phyloP scores from a whole-genome alignment of 1,139 yeast species.

The Kodamaea sp. region DNA sequence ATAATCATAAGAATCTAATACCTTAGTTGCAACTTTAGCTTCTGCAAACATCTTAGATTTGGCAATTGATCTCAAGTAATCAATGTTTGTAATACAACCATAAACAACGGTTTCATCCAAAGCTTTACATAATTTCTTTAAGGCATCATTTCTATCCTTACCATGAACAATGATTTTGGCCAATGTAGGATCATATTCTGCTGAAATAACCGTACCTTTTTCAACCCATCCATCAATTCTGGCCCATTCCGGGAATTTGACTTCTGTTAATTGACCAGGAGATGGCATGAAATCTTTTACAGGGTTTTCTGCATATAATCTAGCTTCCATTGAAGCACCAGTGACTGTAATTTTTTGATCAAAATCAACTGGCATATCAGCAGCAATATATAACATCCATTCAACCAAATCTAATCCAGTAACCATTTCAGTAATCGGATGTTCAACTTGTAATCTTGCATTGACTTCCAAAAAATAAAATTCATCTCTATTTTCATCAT shows the following conservation, averaged over 20 bases:
- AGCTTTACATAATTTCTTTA: constrained; percentile 71
- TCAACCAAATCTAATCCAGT: constrained; percentile 93
- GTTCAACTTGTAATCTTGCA: constrained; percentile 96
- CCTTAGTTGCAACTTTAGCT: constrained; percentile 82
- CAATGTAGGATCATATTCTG: constrained; percentile 94
- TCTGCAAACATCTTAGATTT: constrained; percentile 78
- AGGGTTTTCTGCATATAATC: constrained; percentile 95
- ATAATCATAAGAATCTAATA: constrained; percentile 78
- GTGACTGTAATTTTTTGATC: constrained; percentile 52
- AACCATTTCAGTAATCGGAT: constrained; percentile 93
- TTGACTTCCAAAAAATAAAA: constrained; percentile 95
- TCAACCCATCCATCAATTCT: constrained; percentile 92
- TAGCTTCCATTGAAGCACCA: constrained; percentile 95
- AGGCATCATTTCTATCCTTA: constrained; percentile 78
- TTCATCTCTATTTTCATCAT: constrained; percentile 78
- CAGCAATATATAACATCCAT: constrained; percentile 94
- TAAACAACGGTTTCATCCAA: constrained; percentile 79
- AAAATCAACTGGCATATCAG: constrained; percentile 81
- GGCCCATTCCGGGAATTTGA: constrained; percentile 81
- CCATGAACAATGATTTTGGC: constrained; percentile 97
- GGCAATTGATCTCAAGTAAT: constrained; percentile 82
- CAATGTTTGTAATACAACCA: constrained; percentile 88
- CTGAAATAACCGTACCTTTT: constrained; percentile 84
- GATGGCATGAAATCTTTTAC: constrained; percentile 92
- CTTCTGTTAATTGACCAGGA: constrained; percentile 90